These are phyloP conservation scores for Leccinum cinnamomeum DNA, from an alignment of 1,284 basidiomycete species.

Conservation along the genomic window DNA sequence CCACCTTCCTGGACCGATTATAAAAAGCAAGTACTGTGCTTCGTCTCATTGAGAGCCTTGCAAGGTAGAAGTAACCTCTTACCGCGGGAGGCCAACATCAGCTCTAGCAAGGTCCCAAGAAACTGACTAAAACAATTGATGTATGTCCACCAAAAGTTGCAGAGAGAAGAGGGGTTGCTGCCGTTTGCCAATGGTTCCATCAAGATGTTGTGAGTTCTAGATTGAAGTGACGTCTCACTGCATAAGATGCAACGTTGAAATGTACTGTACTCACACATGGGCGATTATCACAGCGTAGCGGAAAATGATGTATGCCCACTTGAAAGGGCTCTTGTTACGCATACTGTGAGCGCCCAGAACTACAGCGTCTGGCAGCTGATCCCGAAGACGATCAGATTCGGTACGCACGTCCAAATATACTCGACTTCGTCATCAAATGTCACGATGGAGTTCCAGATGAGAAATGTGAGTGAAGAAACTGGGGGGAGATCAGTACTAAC, in stretches of 20 bases:
- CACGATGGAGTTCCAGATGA: constrained; percentile 20
- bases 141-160: constrained; percentile 18
- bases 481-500: background rate
- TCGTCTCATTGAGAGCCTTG: background rate
- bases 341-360: constrained; percentile 15
- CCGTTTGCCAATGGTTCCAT: constrained; percentile 12
- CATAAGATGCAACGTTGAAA: background rate
- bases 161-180: constrained; percentile 17
- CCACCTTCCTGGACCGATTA: constrained; percentile 21
- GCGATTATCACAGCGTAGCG: constrained; percentile 12
- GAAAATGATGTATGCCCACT: constrained; percentile 25
- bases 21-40: constrained; percentile 22
- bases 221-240: background rate
- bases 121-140: constrained; percentile 7
- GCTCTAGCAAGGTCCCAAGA: constrained; percentile 14
- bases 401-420: constrained; percentile 26
- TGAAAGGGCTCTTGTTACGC: constrained; percentile 17
- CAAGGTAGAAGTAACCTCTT: background rate
- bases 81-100: constrained; percentile 24
- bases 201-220: constrained; percentile 18
- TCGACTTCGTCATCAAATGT: constrained; percentile 23
- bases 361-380: background rate
- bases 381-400: background rate
- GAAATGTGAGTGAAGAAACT: constrained; percentile 16
- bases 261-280: constrained; percentile 19